These are phyloP conservation scores for Chlorella vulgaris DNA, from an alignment of 139 green algal genomes.

Conservation along the genomic window DNA sequence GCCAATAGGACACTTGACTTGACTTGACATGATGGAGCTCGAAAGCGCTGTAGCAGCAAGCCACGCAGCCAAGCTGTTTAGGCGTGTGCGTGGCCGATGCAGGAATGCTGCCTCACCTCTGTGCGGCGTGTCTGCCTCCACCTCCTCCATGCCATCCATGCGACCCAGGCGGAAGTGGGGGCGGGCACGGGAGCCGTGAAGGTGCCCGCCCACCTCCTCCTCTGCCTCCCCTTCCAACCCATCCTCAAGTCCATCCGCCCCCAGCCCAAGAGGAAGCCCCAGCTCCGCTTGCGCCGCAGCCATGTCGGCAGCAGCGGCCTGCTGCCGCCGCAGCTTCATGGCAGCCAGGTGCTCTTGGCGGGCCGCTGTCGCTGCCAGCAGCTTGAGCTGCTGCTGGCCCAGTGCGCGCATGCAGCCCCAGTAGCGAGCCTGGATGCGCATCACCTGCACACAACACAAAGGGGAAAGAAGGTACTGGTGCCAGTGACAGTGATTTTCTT, in stretches of 20 bases:
- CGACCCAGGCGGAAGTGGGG: too few relatives aligned
- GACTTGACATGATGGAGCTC: too few relatives aligned
- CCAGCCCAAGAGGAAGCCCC: background rate
- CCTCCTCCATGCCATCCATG: background rate
- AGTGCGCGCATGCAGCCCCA: constrained; percentile 29
- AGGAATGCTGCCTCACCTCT: too few relatives aligned
- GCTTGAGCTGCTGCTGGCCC: constrained; percentile 29
- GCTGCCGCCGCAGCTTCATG: background rate
- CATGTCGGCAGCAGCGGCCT: background rate
- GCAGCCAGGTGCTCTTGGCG: constrained; percentile 13
- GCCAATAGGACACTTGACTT: too few relatives aligned
- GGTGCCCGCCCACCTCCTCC: background rate
- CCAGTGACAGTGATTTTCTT: too few relatives aligned
- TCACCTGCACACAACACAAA: background rate
- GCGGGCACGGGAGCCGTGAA: background rate
- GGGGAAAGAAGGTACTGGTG: too few relatives aligned
- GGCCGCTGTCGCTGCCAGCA: background rate
- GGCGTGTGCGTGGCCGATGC: too few relatives aligned
- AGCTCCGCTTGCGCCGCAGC: background rate
- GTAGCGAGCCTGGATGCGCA: constrained; percentile 35
- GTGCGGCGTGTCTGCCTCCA: constrained; percentile 24
- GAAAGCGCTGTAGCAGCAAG: too few relatives aligned
- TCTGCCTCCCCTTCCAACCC: background rate
- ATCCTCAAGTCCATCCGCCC: background rate
- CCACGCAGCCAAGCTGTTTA: too few relatives aligned